Conservation (phyloP, 768 basidiomycete genomes). For the Lenzites betulinus region DNA sequence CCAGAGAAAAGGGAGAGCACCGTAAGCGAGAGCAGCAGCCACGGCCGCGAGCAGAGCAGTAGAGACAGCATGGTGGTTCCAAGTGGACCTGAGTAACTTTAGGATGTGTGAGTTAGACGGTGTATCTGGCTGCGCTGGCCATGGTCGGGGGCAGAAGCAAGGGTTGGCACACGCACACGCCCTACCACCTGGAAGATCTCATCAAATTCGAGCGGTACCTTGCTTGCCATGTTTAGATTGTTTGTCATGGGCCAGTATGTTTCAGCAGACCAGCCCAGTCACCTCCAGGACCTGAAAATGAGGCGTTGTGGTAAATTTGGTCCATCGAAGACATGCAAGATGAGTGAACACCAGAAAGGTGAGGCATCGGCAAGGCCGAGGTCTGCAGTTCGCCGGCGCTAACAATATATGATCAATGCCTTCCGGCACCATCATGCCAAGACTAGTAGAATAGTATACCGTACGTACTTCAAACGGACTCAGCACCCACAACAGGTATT, state of each 20-base stretch:
- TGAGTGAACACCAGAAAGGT: too few species aligned
- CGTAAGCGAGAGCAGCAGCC: slow-evolving; percentile 1
- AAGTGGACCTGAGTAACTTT: not conserved
- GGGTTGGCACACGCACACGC: slow-evolving; percentile 7
- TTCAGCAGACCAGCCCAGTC: not conserved
- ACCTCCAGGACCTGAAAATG: too few species aligned
- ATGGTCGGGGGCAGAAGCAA: slow-evolving; percentile 8
- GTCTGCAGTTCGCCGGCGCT: too few species aligned
- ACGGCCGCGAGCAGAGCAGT: not conserved
- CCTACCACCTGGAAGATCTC: slow-evolving; percentile 2
- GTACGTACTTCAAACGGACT: too few species aligned
- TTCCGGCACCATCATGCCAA: too few species aligned
- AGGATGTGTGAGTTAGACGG: not conserved
- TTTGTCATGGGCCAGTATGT: too few species aligned
- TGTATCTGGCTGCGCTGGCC: not conserved
- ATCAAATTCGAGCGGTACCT: slow-evolving; percentile 10
- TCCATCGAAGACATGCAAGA: too few species aligned
- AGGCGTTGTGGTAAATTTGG: too few species aligned
- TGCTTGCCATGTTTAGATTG: not conserved
- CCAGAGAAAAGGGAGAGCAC: slow-evolving; percentile 30
- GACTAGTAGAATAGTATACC: too few species aligned
- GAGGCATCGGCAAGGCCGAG: too few species aligned
- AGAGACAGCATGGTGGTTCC: slow-evolving; percentile 3
- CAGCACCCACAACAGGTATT: too few species aligned
- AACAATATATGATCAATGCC: too few species aligned